Percentiles rank a stretch among this genome's conserved stretches.
Evolutionary conservation across 768 basidiomycete species (phyloP).

Genomic region (Rhizopogon roseolus): DNA sequence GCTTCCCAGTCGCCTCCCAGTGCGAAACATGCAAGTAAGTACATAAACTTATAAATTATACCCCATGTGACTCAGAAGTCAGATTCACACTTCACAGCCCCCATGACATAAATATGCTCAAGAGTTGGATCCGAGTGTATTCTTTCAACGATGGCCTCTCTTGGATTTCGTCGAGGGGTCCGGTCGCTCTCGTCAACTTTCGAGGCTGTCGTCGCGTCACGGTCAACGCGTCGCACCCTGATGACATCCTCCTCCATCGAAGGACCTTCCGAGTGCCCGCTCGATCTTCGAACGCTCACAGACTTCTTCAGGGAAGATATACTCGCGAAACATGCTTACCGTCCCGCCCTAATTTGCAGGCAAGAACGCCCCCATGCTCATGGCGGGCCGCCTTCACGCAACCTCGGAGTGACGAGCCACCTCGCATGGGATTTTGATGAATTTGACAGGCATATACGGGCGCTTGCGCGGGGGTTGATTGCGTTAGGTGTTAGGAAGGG

Average conservation of each 20-base stretch:
- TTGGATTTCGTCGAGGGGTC: not conserved
- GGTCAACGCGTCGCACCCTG: constrained; percentile 11
- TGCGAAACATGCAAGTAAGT: no score
- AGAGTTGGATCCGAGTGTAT: no score
- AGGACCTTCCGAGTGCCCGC: constrained; percentile 52
- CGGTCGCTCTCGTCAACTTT: no score
- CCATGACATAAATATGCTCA: no score
- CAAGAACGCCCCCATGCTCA: constrained; percentile 54
- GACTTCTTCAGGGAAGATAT: constrained; percentile 59
- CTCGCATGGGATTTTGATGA: constrained; percentile 74
- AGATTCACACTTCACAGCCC: no score
- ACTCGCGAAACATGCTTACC: constrained; percentile 39
- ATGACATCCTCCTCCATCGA: constrained; percentile 50
- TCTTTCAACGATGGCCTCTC: not conserved
- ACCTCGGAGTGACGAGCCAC: constrained; percentile 42
- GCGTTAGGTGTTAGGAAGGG: constrained; percentile 68
- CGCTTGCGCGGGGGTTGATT: constrained; percentile 67
- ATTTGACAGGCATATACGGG: constrained; percentile 60
- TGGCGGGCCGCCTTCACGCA: constrained; percentile 54
- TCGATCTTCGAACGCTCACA: constrained; percentile 51
- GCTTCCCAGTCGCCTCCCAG: no score
- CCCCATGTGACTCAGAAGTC: no score
- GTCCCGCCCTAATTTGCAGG: constrained; percentile 63
- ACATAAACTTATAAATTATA: no score
- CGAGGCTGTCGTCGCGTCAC: not conserved